Conservation (phyloP, 176 grass and related monocot genomes). For the Lolium multiflorum region DNA sequence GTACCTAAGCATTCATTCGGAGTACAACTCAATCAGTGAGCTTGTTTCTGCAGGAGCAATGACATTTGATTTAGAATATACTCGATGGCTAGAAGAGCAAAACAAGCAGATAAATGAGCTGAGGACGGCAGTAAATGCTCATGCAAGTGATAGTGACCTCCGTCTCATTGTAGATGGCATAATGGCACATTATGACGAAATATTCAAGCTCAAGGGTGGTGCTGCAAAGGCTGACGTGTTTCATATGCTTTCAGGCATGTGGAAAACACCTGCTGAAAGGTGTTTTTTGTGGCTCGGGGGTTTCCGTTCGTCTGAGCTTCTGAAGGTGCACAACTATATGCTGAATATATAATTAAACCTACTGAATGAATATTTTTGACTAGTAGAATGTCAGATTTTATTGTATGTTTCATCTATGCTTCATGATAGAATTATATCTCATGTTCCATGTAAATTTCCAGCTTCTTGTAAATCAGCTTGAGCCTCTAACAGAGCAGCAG, state of each 20-base stretch:
- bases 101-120: constrained; percentile 96
- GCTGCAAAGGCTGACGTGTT: constrained; percentile 94
- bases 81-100: constrained; percentile 88
- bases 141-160: constrained; percentile 86
- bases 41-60: constrained; percentile 66
- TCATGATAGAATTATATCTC: constrained; percentile 27
- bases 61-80: constrained; percentile 91
- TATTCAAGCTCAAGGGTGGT: constrained; percentile 82
- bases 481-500: constrained; percentile 95
- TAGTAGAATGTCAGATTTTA: not conserved
- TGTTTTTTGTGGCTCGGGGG: constrained; percentile 97
- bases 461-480: constrained; percentile 84
- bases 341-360: constrained; percentile 34
- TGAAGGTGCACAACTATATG: constrained; percentile 66
- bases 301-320: constrained; percentile 89
- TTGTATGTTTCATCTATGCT: constrained; percentile 28
- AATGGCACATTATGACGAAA: constrained; percentile 92
- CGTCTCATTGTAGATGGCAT: constrained; percentile 76
- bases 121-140: constrained; percentile 90
- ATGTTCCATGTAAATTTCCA: constrained; percentile 43
- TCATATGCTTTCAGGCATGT: constrained; percentile 99
- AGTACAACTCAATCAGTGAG: constrained; percentile 27
- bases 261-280: constrained; percentile 96
- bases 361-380: constrained; percentile 19
- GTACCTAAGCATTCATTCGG: not conserved